Evolutionary conservation across 495 filamentous ascomycete genomes (phyloP).

Genomic region (Penicillium dipodomyicola): DNA sequence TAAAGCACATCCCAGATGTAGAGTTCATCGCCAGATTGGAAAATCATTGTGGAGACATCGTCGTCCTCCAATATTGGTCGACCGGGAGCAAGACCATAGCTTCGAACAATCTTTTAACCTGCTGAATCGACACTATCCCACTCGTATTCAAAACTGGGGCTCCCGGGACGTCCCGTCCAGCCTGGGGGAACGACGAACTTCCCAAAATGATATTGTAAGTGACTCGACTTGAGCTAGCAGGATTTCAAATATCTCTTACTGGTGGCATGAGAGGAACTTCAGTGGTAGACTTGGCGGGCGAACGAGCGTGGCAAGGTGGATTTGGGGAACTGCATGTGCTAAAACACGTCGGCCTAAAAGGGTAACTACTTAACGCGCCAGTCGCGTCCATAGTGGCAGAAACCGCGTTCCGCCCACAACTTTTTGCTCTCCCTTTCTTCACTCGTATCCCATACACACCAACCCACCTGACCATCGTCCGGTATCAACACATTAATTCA

Average conservation of each 20-base stretch:
- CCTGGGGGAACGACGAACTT: neutral
- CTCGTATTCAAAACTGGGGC: neutral
- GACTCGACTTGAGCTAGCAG: neutral
- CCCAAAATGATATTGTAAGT: neutral
- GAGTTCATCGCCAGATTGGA: neutral
- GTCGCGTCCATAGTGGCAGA: slow-evolving; percentile 25
- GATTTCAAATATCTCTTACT: neutral
- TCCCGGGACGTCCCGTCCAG: neutral
- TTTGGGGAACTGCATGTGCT: neutral
- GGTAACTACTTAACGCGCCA: slow-evolving; percentile 45
- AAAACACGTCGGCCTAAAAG: slow-evolving; percentile 28
- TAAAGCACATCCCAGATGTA: neutral
- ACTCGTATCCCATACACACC: slow-evolving; percentile 7
- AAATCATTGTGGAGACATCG: neutral
- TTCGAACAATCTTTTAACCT: neutral
- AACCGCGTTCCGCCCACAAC: slow-evolving; percentile 29
- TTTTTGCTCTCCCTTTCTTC: slow-evolving; percentile 30
- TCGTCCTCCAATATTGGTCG: neutral
- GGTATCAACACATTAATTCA: slow-evolving; percentile 16
- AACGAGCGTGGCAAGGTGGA: too few relatives aligned
- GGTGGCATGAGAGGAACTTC: neutral
- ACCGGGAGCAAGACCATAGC: neutral
- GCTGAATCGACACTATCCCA: neutral
- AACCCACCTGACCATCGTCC: slow-evolving; percentile 12
- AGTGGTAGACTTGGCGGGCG: neutral